phyloP scores from a whole-genome alignment of 306 rosid species.

The Rosa persica region DNA sequence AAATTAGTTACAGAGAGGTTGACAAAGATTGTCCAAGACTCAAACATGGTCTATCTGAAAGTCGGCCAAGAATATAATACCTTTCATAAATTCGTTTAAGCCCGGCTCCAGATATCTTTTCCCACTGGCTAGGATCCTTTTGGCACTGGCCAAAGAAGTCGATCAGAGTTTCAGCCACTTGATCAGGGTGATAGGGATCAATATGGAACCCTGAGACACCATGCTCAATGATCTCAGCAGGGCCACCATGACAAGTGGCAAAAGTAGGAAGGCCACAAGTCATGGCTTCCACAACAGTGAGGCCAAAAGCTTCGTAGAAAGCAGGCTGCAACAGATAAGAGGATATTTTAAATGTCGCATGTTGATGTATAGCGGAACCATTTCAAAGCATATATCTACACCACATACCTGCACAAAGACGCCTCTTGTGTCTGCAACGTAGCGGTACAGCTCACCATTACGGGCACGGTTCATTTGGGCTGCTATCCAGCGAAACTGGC shows the following conservation, averaged over 20 bases:
- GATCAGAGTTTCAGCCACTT: conserved; percentile 15
- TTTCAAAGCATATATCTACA: neutral
- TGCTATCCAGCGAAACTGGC: conserved; percentile 20
- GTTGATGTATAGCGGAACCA: neutral
- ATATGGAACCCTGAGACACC: conserved; percentile 13
- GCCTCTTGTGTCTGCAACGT: conserved; percentile 25
- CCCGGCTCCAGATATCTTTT: conserved; percentile 4
- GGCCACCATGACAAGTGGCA: conserved; percentile 23
- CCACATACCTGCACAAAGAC: conserved; percentile 21
- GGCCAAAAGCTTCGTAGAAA: conserved; percentile 24
- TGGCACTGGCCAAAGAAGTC: conserved; percentile 20
- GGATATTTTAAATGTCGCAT: neutral
- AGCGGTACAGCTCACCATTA: conserved; percentile 22
- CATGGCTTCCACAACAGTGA: conserved; percentile 21
- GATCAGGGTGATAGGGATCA: conserved; percentile 17
- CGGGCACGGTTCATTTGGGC: conserved; percentile 19
- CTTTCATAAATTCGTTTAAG: conserved; percentile 18
- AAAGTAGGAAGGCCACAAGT: conserved; percentile 24
- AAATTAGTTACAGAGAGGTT: neutral
- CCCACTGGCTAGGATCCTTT: conserved; percentile 11
- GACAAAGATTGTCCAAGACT: neutral
- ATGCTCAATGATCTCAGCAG: conserved; percentile 21
- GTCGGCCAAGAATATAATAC: conserved; percentile 4
- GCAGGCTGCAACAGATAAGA: conserved; percentile 12
- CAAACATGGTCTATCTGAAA: neutral